Evolutionary conservation across 495 filamentous ascomycete species (phyloP).

Genomic region (Penicillium robsamsonii): DNA sequence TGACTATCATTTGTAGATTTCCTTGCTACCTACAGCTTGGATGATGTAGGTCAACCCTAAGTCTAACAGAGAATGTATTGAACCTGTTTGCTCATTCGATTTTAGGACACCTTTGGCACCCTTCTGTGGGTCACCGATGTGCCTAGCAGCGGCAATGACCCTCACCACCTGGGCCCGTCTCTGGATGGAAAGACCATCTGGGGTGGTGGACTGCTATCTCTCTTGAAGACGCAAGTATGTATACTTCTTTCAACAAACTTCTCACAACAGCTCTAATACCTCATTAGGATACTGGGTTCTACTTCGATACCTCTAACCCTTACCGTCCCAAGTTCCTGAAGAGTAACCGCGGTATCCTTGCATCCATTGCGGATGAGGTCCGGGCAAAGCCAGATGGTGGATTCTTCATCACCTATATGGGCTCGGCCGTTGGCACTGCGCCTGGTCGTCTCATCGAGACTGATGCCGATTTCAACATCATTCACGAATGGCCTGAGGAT

Average conservation of each 20-base stretch:
- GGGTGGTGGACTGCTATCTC: constrained; percentile 59
- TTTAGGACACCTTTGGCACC: constrained; percentile 57
- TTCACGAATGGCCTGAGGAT: constrained; percentile 59
- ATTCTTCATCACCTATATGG: constrained; percentile 63
- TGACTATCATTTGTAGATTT: constrained; percentile 43
- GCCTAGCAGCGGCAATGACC: constrained; percentile 58
- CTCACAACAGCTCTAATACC: background rate
- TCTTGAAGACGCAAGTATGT: constrained; percentile 54
- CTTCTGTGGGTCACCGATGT: constrained; percentile 59
- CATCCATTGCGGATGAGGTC: constrained; percentile 62
- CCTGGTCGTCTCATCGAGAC: constrained; percentile 61
- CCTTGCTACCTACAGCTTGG: constrained; percentile 57
- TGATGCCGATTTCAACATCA: constrained; percentile 58
- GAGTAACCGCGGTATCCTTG: constrained; percentile 55
- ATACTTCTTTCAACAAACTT: background rate
- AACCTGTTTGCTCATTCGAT: background rate
- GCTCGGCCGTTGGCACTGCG: constrained; percentile 53
- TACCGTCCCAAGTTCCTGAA: constrained; percentile 58
- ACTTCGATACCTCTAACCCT: constrained; percentile 58
- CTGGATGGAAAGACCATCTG: constrained; percentile 59
- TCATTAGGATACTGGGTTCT: constrained; percentile 56
- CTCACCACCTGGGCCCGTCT: constrained; percentile 58
- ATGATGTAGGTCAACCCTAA: constrained; percentile 44
- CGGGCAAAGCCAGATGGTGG: constrained; percentile 63
- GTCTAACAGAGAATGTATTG: background rate